These are phyloP conservation scores for Tricholomella constricta DNA, from an alignment of 768 basidiomycete genomes.

Conservation along the genomic window DNA sequence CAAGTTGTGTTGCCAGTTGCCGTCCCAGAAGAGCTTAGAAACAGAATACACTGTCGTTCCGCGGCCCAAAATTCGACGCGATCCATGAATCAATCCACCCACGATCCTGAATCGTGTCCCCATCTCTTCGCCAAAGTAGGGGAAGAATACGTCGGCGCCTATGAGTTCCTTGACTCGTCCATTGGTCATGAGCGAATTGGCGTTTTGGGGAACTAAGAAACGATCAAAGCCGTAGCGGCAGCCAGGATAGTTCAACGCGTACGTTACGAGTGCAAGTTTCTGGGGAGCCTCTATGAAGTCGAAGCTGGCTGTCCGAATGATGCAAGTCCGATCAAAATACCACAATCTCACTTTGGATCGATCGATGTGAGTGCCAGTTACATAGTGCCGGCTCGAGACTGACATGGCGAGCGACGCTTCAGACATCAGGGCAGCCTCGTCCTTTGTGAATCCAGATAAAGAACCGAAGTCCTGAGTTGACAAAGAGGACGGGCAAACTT, in stretches of 20 bases:
- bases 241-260: slow-evolving; percentile 12
- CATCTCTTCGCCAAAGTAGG: not conserved
- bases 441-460: not conserved
- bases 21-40: not conserved
- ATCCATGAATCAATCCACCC: slow-evolving; percentile 6
- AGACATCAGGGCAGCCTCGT: not conserved
- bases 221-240: not conserved
- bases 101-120: not conserved
- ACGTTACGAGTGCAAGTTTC: slow-evolving; percentile 23
- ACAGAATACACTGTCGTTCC: slow-evolving; percentile 18
- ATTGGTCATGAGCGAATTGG: not conserved
- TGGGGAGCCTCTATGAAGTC: slow-evolving; percentile 16
- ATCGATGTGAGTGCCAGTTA: slow-evolving; percentile 23
- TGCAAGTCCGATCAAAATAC: slow-evolving; percentile 29
- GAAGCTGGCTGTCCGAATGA: slow-evolving; percentile 20
- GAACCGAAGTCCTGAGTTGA: not conserved
- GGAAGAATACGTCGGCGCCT: not conserved
- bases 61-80: slow-evolving; percentile 17
- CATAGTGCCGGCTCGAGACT: slow-evolving; percentile 17
- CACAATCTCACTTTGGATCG: slow-evolving; percentile 18
- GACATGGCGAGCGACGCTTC: slow-evolving; percentile 6
- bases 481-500: no score
- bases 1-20: not conserved
- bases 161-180: not conserved
- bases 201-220: not conserved